A percentile compares a stretch with the other conserved stretches of the same genome.
Evolutionary conservation across 192 early-diverging fungal species (phyloP).

Genomic region (Coemansia brasiliensis): DNA sequence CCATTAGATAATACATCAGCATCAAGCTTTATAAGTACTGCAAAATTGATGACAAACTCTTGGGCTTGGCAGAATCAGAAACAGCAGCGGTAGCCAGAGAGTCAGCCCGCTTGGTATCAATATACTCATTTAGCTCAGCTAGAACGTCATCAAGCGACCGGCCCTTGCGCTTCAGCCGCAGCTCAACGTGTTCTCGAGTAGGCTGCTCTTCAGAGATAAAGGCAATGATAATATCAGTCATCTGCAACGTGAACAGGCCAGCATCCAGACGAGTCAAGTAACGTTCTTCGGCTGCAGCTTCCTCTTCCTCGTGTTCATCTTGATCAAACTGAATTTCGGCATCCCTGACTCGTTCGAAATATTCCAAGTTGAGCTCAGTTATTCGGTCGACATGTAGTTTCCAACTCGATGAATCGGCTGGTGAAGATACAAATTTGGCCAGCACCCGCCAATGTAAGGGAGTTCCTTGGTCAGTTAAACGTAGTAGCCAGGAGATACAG

Average conservation of each 20-base stretch:
- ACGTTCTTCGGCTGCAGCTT: conserved; percentile 52
- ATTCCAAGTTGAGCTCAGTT: conserved; percentile 72
- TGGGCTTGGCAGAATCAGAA: not conserved
- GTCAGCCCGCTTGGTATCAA: conserved; percentile 7
- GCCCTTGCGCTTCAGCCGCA: conserved; percentile 30
- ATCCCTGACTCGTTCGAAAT: conserved; percentile 61
- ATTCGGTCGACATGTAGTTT: conserved; percentile 83
- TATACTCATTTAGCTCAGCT: conserved; percentile 34
- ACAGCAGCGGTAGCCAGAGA: conserved; percentile 6
- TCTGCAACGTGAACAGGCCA: conserved; percentile 81
- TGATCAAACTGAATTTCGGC: conserved; percentile 58
- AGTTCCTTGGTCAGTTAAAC: conserved; percentile 60
- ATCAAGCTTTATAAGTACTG: not conserved
- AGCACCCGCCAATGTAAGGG: conserved; percentile 71
- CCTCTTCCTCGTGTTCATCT: conserved; percentile 60
- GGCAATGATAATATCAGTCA: conserved; percentile 67
- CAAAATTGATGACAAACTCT: not conserved
- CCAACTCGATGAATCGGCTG: conserved; percentile 59
- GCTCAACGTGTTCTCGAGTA: conserved; percentile 16
- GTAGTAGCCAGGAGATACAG: conserved; percentile 79
- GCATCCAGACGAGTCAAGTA: conserved; percentile 71
- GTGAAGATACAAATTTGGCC: conserved; percentile 70
- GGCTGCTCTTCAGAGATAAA: conserved; percentile 60
- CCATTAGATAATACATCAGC: not conserved
- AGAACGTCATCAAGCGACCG: conserved; percentile 20